A percentile compares a stretch with the other conserved stretches of the same genome.
Evolutionary conservation across 1,284 basidiomycete species (phyloP).

Genomic region (Irpex sp.): DNA sequence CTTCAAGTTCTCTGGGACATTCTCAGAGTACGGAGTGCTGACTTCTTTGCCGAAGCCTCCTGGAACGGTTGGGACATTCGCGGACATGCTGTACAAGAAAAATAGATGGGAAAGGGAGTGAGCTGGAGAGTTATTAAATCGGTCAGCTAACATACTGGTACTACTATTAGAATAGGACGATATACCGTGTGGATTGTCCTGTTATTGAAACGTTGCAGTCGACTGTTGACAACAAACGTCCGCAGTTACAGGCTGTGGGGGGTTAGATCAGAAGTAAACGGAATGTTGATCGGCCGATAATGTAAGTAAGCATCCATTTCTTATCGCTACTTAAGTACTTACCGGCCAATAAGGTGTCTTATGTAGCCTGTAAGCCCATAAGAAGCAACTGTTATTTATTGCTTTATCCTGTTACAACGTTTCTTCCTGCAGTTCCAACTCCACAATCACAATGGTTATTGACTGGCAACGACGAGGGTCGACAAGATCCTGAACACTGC

Average conservation of each 20-base stretch:
- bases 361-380: too few species aligned
- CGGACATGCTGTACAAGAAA: background rate
- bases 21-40: conserved; percentile 19
- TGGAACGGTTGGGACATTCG: conserved; percentile 11
- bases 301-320: too few species aligned
- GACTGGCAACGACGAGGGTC: background rate
- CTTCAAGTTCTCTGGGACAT: conserved; percentile 43
- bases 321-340: too few species aligned
- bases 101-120: background rate
- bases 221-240: too few species aligned
- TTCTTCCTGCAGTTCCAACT: background rate
- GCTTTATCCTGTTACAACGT: background rate
- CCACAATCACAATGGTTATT: background rate
- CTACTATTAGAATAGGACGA: background rate
- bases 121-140: too few species aligned
- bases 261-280: too few species aligned
- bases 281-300: too few species aligned
- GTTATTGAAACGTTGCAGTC: too few species aligned
- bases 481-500: background rate
- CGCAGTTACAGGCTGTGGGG: too few species aligned
- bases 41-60: conserved; percentile 17
- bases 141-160: too few species aligned
- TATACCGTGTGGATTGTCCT: background rate
- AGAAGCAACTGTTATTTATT: too few species aligned
- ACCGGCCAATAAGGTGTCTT: too few species aligned